These are phyloP conservation scores for Pisolithus albus DNA, from an alignment of 768 basidiomycete genomes.

Conservation along the genomic window DNA sequence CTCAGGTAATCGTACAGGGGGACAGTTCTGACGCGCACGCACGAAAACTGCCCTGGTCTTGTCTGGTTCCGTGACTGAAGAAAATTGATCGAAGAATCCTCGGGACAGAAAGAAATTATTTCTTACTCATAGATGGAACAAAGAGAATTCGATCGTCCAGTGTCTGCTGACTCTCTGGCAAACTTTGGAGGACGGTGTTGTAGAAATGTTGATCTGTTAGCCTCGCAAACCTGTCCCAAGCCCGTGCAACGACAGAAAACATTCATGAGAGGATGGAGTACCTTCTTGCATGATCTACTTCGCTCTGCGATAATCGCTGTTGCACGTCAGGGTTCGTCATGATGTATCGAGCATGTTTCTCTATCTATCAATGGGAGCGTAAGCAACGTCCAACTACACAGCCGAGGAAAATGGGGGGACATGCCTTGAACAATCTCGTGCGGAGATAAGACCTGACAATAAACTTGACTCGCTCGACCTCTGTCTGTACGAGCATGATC, in stretches of 20 bases:
- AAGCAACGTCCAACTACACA: neutral
- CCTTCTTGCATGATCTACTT: slow-evolving; percentile 77
- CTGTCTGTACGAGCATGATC: slow-evolving; percentile 89
- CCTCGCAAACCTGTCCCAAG: slow-evolving; percentile 54
- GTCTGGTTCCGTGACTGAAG: slow-evolving; percentile 71
- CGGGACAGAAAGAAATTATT: neutral
- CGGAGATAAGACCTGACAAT: slow-evolving; percentile 85
- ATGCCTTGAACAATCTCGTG: slow-evolving; percentile 78
- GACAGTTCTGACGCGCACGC: slow-evolving; percentile 67
- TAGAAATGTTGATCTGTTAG: slow-evolving; percentile 74
- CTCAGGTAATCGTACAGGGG: slow-evolving; percentile 63
- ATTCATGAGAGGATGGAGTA: slow-evolving; percentile 21
- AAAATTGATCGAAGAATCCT: slow-evolving; percentile 4
- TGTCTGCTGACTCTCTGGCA: slow-evolving; percentile 71
- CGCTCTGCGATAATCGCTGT: slow-evolving; percentile 72
- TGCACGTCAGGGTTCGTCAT: slow-evolving; percentile 65
- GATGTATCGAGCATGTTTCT: slow-evolving; percentile 80
- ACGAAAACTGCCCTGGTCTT: slow-evolving; percentile 73
- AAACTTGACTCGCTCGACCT: slow-evolving; percentile 91
- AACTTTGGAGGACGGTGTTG: slow-evolving; percentile 71
- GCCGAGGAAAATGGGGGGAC: slow-evolving; percentile 5
- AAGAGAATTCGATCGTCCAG: slow-evolving; percentile 70
- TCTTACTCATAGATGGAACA: slow-evolving; percentile 69
- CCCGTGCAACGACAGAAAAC: neutral
- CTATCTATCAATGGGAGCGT: slow-evolving; percentile 51